These are phyloP conservation scores for Fonsecaea nubica DNA, from an alignment of 2,329 filamentous ascomycete species.

Conservation along the genomic window DNA sequence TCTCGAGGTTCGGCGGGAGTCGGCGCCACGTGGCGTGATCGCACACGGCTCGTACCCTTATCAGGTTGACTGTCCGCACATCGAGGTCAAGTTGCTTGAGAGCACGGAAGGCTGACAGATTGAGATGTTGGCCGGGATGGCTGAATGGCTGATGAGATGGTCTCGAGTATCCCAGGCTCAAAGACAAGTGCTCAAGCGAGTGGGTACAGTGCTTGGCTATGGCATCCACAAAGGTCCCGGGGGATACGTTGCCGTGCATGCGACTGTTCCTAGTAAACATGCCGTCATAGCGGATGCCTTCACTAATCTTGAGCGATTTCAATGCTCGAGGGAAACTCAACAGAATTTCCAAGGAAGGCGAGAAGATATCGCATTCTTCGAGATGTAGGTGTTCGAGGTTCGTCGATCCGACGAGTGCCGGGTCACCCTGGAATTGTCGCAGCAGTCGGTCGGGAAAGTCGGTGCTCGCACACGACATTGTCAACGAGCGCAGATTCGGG, in stretches of 20 bases:
- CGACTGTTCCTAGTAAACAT: slow-evolving; percentile 37
- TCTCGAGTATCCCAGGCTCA: slow-evolving; percentile 36
- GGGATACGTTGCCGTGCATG: slow-evolving; percentile 38
- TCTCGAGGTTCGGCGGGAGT: slow-evolving; percentile 37
- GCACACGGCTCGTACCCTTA: slow-evolving; percentile 31
- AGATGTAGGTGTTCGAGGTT: slow-evolving; percentile 38
- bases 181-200: slow-evolving; percentile 36
- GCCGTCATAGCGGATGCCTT: slow-evolving; percentile 39
- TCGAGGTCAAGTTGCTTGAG: slow-evolving; percentile 38
- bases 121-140: slow-evolving; percentile 33
- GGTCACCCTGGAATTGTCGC: slow-evolving; percentile 28
- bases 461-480: slow-evolving; percentile 41
- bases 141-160: slow-evolving; percentile 32
- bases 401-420: slow-evolving; percentile 33
- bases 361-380: slow-evolving; percentile 40
- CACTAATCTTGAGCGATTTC: slow-evolving; percentile 40
- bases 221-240: slow-evolving; percentile 35
- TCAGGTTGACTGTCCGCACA: slow-evolving; percentile 34
- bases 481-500: slow-evolving; percentile 37
- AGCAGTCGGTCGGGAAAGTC: slow-evolving; percentile 34
- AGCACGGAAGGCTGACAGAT: slow-evolving; percentile 32
- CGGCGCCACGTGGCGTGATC: slow-evolving; percentile 38
- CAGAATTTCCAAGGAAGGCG: slow-evolving; percentile 33
- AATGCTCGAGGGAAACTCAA: slow-evolving; percentile 37
- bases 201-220: slow-evolving; percentile 32